These are phyloP conservation scores for Patellaria atrata DNA, from an alignment of 495 filamentous ascomycete species.

Conservation along the genomic window DNA sequence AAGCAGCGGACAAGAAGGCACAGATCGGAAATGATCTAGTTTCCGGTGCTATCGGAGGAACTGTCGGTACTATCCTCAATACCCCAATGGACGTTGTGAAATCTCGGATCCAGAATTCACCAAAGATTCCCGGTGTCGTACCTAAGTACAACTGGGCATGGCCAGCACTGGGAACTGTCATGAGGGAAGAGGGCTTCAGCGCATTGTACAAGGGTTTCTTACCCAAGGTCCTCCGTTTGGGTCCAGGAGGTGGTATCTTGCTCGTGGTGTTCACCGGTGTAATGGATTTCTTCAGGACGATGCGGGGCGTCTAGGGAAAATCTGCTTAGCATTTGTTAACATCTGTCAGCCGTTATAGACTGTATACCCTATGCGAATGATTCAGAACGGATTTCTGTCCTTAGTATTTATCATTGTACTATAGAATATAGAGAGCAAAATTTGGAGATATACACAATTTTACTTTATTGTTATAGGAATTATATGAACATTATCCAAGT, in stretches of 20 bases:
- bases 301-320: slow-evolving; percentile 26
- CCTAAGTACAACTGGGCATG: slow-evolving; percentile 99
- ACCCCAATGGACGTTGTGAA: slow-evolving; percentile 98
- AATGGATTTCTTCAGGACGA: slow-evolving; percentile 75
- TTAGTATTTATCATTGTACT: too few species aligned
- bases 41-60: slow-evolving; percentile 76
- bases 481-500: too few species aligned
- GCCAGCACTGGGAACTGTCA: slow-evolving; percentile 67
- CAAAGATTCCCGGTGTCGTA: slow-evolving; percentile 58
- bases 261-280: slow-evolving; percentile 85
- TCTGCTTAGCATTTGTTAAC: too few species aligned
- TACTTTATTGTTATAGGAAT: too few species aligned
- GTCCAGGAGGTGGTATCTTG: slow-evolving; percentile 81
- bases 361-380: too few species aligned
- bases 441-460: too few species aligned
- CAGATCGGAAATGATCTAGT: slow-evolving; percentile 79
- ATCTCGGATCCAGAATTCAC: slow-evolving; percentile 86
- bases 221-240: slow-evolving; percentile 82
- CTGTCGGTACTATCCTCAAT: slow-evolving; percentile 84
- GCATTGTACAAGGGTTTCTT: slow-evolving; percentile 96
- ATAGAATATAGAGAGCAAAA: too few species aligned
- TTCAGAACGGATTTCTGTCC: too few species aligned
- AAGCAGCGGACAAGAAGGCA: slow-evolving; percentile 58
- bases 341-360: too few species aligned
- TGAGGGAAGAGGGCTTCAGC: slow-evolving; percentile 82